Conservation (phyloP, 306 rosid genomes). For the Casuarina glauca region DNA sequence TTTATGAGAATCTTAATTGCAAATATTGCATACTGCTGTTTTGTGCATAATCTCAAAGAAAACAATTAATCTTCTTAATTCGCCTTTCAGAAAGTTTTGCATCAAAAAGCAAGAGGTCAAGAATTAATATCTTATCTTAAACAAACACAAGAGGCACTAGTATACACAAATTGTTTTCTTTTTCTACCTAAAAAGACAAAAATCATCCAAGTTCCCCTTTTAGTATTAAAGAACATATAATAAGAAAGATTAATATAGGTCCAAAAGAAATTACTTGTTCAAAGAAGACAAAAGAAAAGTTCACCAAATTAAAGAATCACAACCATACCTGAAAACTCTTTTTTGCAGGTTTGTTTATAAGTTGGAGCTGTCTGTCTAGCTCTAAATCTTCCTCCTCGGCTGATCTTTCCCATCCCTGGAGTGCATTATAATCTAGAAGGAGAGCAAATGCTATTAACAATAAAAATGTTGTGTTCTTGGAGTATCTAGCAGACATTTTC, state of each 20-base stretch:
- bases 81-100: no score
- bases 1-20: no score
- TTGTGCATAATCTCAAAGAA: no score
- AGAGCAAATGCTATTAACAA: slow-evolving; percentile 8
- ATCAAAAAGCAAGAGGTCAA: no score
- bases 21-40: no score
- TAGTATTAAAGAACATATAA: no score
- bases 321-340: slow-evolving; percentile 31
- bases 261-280: background rate
- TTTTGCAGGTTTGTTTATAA: slow-evolving; percentile 26
- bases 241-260: background rate
- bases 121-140: no score
- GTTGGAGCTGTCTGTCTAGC: slow-evolving; percentile 26
- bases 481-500: slow-evolving; percentile 11
- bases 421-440: slow-evolving; percentile 18
- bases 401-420: slow-evolving; percentile 13
- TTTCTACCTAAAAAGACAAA: no score
- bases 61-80: no score
- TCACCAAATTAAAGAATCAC: background rate
- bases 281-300: background rate
- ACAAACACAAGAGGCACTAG: no score
- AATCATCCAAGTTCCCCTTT: no score
- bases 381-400: slow-evolving; percentile 20
- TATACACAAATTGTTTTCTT: no score
- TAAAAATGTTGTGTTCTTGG: background rate